Base-by-base conservation (phyloP, 2,329 filamentous ascomycete genomes). In the Hymenoscyphus infarciens region DNA sequence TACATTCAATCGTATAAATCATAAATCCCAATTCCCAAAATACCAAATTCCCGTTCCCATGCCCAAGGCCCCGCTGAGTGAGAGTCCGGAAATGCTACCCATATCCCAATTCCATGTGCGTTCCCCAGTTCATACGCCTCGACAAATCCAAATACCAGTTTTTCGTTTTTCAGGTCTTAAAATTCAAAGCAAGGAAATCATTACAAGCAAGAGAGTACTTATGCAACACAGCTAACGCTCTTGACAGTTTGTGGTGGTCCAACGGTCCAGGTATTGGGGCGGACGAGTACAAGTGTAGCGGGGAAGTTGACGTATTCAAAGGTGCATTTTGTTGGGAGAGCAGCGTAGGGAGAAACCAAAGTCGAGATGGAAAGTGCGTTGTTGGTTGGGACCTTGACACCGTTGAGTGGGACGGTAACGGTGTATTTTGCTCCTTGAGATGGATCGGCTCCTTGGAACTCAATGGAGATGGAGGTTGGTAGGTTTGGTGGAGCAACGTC, bases 121-220 rank as follows among this genome's bases (percentile, higher is more conserved):
- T 2, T 49, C 8, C 45, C n/a, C 11, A 16, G 2, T 38, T 15
- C 35, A 38, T 15, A 38, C 35, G 35, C 35, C 35, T 38, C 35
- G 13, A 15, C 1, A 38, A 38, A 15, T 38, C 13, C 22, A 11
- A 49, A 13, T 3, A 3, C 45, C 11, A 25, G 4, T 25, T 25
- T 2, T 22, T 49, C 10, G 2, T 25, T 22, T 45, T 11, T n/a
- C 16, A 7, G n/a, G 2, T 11, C 5, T 49, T 2, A 2, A 25
- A 22, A 22, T 19, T 10, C 7, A 49, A 11, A 13, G 8, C 3
- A 13, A 10, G 13, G n/a, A 25, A 22, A 7, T 45, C 8, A 45
- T 45, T n/a, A 10, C 16, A 22, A 45, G n/a, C 10, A 13, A 49
- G 8, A 7, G 8, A n/a, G 10, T 22, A 11, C 11, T 89, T 74